Evolutionary conservation across 495 filamentous ascomycete species (phyloP), one percentile per base, ranked within the genome.

Genomic region (Podospora anserina): DNA sequence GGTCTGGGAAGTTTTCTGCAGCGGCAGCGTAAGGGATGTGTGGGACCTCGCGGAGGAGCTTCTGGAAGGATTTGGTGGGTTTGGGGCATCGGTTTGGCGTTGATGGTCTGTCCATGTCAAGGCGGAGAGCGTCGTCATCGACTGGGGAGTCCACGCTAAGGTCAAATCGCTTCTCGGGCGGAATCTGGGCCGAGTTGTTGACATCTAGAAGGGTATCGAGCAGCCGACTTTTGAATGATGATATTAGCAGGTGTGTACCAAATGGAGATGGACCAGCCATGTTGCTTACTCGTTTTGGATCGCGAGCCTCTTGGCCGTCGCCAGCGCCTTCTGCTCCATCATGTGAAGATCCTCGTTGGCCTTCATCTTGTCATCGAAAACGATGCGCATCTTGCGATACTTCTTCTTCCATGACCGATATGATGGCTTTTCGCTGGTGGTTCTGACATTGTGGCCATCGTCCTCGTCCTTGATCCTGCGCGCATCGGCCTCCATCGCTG

Each of bases 381-480:
- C 84, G 73, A 92, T 83, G 74, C 91, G 90, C 82, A 96, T 88
- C 82, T 99, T 99, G 66, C 91, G 88, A 79, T 94, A 99, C 81
- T 99, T 99, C 81, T 96, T 97, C 81, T 92, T 94, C 78, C 72
- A 84, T 20, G 77, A 82, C 63, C 77, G 79, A 70, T 79, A 80
- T 3, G 81, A 78, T 63, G 73, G 72, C 70, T 75, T 79, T 44
- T 78, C 68, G 28, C 79, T 80, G 18, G 72, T 66, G 73, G 77
- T 75, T 20, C 71, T 76, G 18, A 70, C 67, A 70, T 63, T 44
- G 61, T 80, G 78, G 62, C 71, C 74, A 19, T 74, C 71, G 54
- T 79, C 75, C 49, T 79, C 78, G 57, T 68, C 69, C 58, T 74
- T 79, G 55, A 75, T 65, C 66, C 63, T 58, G 56, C 72, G 76